A percentile compares a stretch with the other conserved stretches of the same genome.
Conservation (phyloP, 1,284 basidiomycete species). For the Naganishia albida region DNA sequence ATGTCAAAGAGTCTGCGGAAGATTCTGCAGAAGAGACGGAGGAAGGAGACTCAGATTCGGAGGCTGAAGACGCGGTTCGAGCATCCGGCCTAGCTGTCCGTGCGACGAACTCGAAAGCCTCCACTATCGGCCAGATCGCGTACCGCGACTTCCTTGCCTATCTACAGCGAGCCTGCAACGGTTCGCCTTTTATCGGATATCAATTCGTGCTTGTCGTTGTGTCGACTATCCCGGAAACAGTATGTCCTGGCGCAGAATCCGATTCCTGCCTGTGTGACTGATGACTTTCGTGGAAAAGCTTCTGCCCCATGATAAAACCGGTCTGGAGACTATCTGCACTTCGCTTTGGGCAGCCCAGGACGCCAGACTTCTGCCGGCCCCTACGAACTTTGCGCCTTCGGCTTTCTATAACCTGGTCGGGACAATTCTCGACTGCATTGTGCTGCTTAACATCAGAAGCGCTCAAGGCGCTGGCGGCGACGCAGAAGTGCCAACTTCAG, state of each 20-base stretch:
- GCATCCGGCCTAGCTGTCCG: background rate
- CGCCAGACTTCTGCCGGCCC: constrained; percentile 63
- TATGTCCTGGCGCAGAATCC: constrained; percentile 44
- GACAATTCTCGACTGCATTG: constrained; percentile 68
- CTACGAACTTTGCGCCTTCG: constrained; percentile 57
- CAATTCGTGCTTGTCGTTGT: constrained; percentile 73
- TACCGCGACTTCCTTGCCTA: constrained; percentile 65
- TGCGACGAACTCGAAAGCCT: constrained; percentile 28
- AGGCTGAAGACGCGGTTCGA: constrained; percentile 44
- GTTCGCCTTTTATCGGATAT: constrained; percentile 73
- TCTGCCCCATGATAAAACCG: constrained; percentile 49
- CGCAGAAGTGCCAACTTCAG: constrained; percentile 30
- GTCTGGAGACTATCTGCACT: constrained; percentile 60
- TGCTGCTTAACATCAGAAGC: constrained; percentile 59
- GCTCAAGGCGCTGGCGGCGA: constrained; percentile 41
- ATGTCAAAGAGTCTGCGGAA: constrained; percentile 26
- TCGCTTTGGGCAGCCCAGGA: constrained; percentile 77
- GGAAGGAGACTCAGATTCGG: constrained; percentile 37
- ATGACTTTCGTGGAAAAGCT: constrained; percentile 30
- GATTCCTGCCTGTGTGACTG: background rate
- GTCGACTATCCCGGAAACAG: constrained; percentile 70
- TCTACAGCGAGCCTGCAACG: constrained; percentile 70
- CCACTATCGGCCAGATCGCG: constrained; percentile 25
- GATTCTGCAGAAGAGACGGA: constrained; percentile 24
- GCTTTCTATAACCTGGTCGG: constrained; percentile 63